Conservation (phyloP, 2,329 filamentous ascomycete genomes). For the Sarocladium strictum region DNA sequence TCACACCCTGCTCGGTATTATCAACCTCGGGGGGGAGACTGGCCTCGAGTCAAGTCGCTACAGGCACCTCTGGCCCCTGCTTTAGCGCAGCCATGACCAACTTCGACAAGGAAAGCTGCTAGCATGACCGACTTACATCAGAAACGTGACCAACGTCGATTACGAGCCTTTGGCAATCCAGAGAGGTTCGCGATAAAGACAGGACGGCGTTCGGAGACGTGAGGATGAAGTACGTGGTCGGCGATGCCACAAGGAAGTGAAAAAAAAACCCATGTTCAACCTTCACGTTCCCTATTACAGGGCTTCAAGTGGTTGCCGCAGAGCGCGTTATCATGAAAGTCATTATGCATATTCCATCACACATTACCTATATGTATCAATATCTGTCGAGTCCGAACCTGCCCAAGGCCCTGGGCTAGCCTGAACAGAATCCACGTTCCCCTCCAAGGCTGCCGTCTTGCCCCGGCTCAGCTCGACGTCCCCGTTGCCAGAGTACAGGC, state of each 20-base stretch:
- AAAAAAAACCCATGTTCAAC: not conserved
- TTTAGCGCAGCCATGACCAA: conserved; percentile 19
- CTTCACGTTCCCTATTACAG: too few relatives aligned
- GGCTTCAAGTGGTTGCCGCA: too few relatives aligned
- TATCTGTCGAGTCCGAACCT: not conserved
- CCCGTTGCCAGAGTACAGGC: not conserved
- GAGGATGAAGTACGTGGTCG: conserved; percentile 35
- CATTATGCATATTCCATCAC: not conserved
- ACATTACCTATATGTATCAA: not conserved
- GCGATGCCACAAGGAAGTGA: conserved; percentile 33
- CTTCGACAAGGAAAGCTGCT: conserved; percentile 45
- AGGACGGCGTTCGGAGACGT: conserved; percentile 36
- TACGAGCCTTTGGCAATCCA: conserved; percentile 42
- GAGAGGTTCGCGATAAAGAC: conserved; percentile 36
- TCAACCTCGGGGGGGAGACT: too few relatives aligned
- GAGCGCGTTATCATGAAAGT: not conserved
- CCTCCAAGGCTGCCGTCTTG: not conserved
- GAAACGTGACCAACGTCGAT: conserved; percentile 44
- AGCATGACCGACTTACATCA: conserved; percentile 38
- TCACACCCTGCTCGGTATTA: too few relatives aligned
- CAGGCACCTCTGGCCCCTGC: too few relatives aligned
- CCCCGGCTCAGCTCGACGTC: not conserved
- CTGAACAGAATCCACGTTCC: not conserved
- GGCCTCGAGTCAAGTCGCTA: too few relatives aligned
- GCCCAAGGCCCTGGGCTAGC: not conserved